Evolutionary conservation across 768 basidiomycete genomes (phyloP).

Genomic region (Leccinum ochraceum): DNA sequence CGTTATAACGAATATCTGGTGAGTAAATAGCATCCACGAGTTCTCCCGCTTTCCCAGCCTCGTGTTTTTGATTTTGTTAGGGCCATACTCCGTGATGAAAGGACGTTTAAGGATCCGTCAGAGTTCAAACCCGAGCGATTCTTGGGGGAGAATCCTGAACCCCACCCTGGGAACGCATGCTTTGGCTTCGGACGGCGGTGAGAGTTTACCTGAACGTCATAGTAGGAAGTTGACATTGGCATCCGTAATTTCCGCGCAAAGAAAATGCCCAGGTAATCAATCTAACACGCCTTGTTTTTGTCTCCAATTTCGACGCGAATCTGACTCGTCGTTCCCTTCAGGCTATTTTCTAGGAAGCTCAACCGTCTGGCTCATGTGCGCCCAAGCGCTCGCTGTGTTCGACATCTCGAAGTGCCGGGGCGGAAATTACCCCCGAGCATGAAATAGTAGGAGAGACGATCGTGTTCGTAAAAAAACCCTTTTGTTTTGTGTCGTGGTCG

Average conservation of each 20-base stretch:
- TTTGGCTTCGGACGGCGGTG: constrained; percentile 28
- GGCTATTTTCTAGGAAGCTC: constrained; percentile 25
- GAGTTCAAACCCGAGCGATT: constrained; percentile 29
- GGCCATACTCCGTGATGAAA: constrained; percentile 23
- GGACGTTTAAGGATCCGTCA: constrained; percentile 16
- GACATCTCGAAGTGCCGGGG: constrained; percentile 38
- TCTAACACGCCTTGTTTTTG: not conserved
- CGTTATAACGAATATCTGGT: constrained; percentile 10
- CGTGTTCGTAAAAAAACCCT: constrained; percentile 1
- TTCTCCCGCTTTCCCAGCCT: not conserved
- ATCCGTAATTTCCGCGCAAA: not conserved
- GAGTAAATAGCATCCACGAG: not conserved
- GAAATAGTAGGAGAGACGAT: constrained; percentile 25
- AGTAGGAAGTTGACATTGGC: not conserved
- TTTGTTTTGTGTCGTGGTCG: not conserved
- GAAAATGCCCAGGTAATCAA: not conserved
- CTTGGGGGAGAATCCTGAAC: constrained; percentile 19
- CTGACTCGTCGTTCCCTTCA: too few relatives aligned
- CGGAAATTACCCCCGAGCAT: constrained; percentile 46
- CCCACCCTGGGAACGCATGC: constrained; percentile 13
- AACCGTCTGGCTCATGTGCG: constrained; percentile 27
- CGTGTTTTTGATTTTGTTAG: not conserved
- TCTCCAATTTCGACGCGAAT: not conserved
- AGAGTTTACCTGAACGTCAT: not conserved
- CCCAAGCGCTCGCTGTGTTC: constrained; percentile 44